These are phyloP conservation scores for Handroanthus guayacan DNA, from an alignment of 257 asterid species.

Conservation along the genomic window DNA sequence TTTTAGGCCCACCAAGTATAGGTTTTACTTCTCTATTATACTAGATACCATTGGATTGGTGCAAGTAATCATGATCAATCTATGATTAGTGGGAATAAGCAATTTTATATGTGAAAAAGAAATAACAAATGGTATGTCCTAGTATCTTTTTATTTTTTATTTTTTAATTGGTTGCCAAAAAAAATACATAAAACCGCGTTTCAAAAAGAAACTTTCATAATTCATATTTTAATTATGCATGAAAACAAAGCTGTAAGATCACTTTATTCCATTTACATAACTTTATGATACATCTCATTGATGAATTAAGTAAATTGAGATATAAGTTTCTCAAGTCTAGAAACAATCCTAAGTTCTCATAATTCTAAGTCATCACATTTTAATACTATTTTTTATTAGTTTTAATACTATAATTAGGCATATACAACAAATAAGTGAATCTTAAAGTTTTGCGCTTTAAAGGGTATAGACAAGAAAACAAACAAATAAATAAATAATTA, in stretches of 20 bases:
- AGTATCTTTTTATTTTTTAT: background rate
- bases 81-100: slow-evolving; percentile 11
- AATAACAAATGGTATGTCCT: slow-evolving; percentile 16
- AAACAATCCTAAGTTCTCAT: background rate
- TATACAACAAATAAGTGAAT: too few species aligned
- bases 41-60: background rate
- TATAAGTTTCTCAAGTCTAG: background rate
- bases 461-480: too few species aligned
- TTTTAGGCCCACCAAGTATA: background rate
- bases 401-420: too few species aligned
- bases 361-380: background rate
- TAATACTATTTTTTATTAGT: too few species aligned
- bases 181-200: background rate
- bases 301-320: background rate
- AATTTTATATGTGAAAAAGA: background rate
- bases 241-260: background rate
- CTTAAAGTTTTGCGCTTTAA: too few species aligned
- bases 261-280: background rate
- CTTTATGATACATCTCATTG: background rate
- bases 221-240: background rate
- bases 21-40: background rate
- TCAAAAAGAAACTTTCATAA: background rate
- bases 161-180: background rate
- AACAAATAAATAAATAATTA: too few species aligned
- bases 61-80: slow-evolving; percentile 28